phyloP scores from a whole-genome alignment of 345 rosid species.

The Combretum micranthum region DNA sequence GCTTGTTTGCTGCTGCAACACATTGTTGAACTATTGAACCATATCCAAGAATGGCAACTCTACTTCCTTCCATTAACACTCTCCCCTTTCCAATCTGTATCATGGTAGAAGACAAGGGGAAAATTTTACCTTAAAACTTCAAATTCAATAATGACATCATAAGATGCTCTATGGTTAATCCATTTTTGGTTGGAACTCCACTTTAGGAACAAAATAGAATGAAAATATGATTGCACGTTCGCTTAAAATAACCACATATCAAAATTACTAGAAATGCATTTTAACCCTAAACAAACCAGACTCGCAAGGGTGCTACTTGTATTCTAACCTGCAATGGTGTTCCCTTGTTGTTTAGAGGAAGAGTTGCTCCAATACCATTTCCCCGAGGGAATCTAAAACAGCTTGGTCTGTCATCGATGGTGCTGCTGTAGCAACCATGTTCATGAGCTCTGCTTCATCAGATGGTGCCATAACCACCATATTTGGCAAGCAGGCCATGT shows the following conservation, averaged over 20 bases:
- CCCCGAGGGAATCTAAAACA: conserved; percentile 86
- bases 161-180: too few species aligned
- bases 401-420: conserved; percentile 72
- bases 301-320: not conserved
- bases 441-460: conserved; percentile 69
- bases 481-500: conserved; percentile 78
- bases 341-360: conserved; percentile 55
- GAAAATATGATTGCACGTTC: too few species aligned
- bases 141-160: too few species aligned
- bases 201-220: too few species aligned
- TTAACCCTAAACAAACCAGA: too few species aligned
- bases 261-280: too few species aligned
- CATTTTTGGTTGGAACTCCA: too few species aligned
- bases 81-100: conserved; percentile 79
- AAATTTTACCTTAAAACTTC: too few species aligned
- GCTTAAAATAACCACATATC: too few species aligned
- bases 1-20: conserved; percentile 45
- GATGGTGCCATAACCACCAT: conserved; percentile 88
- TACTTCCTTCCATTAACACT: conserved; percentile 55
- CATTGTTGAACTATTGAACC: conserved; percentile 79
- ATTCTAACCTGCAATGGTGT: conserved; percentile 44
- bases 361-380: conserved; percentile 49
- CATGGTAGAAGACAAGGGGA: conserved; percentile 1
- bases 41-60: conserved; percentile 72
- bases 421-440: conserved; percentile 79